Conservation (phyloP, 768 basidiomycete species). For the Rhodotorula diobovata region DNA sequence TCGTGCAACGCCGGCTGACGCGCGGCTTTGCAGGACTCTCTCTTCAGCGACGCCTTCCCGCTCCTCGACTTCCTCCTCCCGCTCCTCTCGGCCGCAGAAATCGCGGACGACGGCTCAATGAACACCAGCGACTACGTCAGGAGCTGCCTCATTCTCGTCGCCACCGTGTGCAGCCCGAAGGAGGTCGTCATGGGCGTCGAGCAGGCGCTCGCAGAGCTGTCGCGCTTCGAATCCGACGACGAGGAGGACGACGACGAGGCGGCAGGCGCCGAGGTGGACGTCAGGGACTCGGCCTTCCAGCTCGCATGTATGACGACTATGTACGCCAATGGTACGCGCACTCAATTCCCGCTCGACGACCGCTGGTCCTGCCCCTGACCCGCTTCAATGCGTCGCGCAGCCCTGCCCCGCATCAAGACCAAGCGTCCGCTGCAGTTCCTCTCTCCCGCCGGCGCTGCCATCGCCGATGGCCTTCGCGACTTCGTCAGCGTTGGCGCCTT, state of each 20-base stretch:
- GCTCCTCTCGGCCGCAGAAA: background rate
- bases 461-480: background rate
- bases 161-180: background rate
- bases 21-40: background rate
- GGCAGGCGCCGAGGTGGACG: background rate
- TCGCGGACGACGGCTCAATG: background rate
- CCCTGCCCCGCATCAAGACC: background rate
- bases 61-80: constrained; percentile 13
- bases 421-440: background rate
- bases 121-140: background rate
- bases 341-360: background rate
- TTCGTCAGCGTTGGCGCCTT: background rate
- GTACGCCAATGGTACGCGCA: background rate
- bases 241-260: background rate
- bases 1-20: background rate
- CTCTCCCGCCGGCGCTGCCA: background rate
- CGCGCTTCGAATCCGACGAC: background rate
- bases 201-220: background rate
- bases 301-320: background rate
- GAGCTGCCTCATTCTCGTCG: background rate
- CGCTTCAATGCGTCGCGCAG: background rate
- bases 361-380: background rate
- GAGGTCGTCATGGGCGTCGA: constrained; percentile 8
- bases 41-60: constrained; percentile 4
- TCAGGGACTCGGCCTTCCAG: background rate